Conservation (phyloP, 768 basidiomycete genomes). For the Lactarius vividus region DNA sequence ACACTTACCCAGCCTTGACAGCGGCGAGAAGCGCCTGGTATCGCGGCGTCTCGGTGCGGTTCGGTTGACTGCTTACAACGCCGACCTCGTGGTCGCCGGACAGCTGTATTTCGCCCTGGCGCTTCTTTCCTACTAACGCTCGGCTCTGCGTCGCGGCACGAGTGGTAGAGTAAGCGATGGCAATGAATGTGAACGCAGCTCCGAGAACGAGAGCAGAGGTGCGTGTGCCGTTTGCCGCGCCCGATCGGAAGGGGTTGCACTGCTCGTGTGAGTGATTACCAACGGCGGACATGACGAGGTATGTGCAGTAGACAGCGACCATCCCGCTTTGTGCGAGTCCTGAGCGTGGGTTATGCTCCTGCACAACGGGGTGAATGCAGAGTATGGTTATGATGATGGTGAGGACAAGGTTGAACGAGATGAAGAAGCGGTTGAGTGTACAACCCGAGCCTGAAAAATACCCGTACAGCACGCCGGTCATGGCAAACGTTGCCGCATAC, state of each 20-base stretch:
- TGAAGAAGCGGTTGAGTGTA: conserved; percentile 94
- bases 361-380: conserved; percentile 81
- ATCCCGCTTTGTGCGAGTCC: conserved; percentile 94
- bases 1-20: conserved; percentile 84
- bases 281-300: conserved; percentile 90
- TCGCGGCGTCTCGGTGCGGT: conserved; percentile 77
- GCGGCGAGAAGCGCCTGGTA: conserved; percentile 95
- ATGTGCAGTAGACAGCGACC: conserved; percentile 98
- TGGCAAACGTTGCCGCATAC: conserved; percentile 79
- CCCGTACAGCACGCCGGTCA: conserved; percentile 86
- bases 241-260: conserved; percentile 84
- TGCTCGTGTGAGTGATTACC: conserved; percentile 82
- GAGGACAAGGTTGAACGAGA: conserved; percentile 87
- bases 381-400: conserved; percentile 76
- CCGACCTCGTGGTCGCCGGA: conserved; percentile 62
- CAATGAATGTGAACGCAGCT: conserved; percentile 94
- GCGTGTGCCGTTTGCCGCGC: conserved; percentile 56
- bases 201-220: conserved; percentile 88
- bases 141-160: conserved; percentile 94
- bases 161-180: conserved; percentile 96
- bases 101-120: conserved; percentile 61
- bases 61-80: conserved; percentile 80
- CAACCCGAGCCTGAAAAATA: conserved; percentile 90
- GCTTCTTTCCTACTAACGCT: conserved; percentile 79
- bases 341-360: conserved; percentile 90